Evolutionary conservation across 148 eudicot genomes (phyloP).

Genomic region (Rhododendron mucronatum): DNA sequence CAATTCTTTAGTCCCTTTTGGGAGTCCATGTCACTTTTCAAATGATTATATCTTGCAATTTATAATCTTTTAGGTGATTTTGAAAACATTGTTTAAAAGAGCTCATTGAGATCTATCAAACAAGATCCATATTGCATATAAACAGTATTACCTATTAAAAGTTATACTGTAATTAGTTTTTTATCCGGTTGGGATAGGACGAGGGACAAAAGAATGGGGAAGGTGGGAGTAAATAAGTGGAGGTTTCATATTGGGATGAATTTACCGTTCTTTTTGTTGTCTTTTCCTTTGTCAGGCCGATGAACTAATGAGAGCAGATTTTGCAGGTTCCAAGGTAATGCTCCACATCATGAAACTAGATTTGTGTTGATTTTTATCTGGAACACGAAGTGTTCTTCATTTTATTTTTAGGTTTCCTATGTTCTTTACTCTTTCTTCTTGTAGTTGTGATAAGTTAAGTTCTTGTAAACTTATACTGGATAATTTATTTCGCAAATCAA

Average conservation of each 20-base stretch:
- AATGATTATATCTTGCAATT: too few relatives aligned
- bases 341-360: neutral
- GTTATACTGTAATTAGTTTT: too few relatives aligned
- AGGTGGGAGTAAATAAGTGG: neutral
- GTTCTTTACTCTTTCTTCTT: neutral
- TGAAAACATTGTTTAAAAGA: too few relatives aligned
- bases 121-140: too few relatives aligned
- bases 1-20: too few relatives aligned
- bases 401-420: neutral
- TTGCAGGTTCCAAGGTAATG: slow-evolving; percentile 87
- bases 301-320: slow-evolving; percentile 61
- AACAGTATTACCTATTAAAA: too few relatives aligned
- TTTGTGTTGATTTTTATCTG: neutral
- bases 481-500: neutral
- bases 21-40: too few relatives aligned
- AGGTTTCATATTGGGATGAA: neutral
- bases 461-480: neutral
- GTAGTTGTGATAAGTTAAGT: neutral
- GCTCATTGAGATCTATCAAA: too few relatives aligned
- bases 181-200: too few relatives aligned
- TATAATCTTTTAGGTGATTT: too few relatives aligned
- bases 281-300: slow-evolving; percentile 51
- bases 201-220: too few relatives aligned
- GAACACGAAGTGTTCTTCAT: neutral
- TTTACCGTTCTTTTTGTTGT: neutral